Evolutionary conservation across 2,329 filamentous ascomycete species (phyloP).

Genomic region (Daldinia sp.): DNA sequence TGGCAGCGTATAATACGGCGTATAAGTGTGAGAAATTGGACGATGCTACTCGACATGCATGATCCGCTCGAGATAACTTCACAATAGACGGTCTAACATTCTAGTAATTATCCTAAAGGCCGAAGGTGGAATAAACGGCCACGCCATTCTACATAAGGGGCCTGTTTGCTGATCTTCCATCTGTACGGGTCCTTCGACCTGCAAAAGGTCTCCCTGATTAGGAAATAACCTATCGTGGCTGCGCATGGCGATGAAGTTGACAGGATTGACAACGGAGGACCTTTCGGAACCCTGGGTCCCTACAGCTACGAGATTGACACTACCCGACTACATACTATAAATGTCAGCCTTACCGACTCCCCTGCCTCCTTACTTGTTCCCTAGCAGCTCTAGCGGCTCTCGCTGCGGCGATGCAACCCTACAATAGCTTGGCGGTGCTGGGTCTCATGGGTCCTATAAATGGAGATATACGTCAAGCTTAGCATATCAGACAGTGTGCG

Average conservation of each 20-base stretch:
- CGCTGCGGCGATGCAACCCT: constrained; percentile 16
- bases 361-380: neutral
- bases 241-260: constrained; percentile 36
- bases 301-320: constrained; percentile 2
- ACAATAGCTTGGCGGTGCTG: constrained; percentile 32
- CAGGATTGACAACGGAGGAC: constrained; percentile 29
- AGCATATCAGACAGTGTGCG: constrained; percentile 17
- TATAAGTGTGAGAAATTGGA: neutral
- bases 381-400: constrained; percentile 24
- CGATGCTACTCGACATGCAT: neutral
- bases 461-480: constrained; percentile 22
- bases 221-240: constrained; percentile 38
- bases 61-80: constrained; percentile 16
- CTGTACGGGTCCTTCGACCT: constrained; percentile 26
- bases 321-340: constrained; percentile 4
- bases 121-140: constrained; percentile 11
- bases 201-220: constrained; percentile 11
- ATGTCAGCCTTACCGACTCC: constrained; percentile 24
- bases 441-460: constrained; percentile 31
- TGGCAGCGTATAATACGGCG: neutral
- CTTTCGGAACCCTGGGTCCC: constrained; percentile 5
- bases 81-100: constrained; percentile 4
- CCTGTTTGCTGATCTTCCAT: constrained; percentile 6
- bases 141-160: constrained; percentile 32
- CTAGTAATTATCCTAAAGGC: constrained; percentile 16